phyloP scores from a whole-genome alignment of 2,329 filamentous ascomycete genomes.

The Nigrospora sphaerica region DNA sequence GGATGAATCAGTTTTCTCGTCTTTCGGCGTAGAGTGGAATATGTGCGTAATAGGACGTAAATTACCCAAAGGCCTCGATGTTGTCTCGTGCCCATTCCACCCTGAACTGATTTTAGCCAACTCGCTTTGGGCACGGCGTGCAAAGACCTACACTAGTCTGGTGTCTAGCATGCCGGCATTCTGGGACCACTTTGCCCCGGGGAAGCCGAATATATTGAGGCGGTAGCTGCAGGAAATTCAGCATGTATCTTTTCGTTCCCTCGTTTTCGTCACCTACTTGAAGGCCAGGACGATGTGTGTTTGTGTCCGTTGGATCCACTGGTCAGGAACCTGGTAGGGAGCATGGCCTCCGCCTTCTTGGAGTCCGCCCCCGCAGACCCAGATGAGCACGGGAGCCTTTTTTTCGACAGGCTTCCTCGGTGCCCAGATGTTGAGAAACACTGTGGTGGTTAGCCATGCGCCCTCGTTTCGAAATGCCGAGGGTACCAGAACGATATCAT shows the following conservation, averaged over 20 bases:
- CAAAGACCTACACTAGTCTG: neutral
- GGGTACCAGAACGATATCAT: no score
- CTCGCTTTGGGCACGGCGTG: neutral
- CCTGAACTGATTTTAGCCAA: neutral
- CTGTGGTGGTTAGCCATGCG: no score
- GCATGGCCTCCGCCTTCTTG: constrained; percentile 2
- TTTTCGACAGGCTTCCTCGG: neutral
- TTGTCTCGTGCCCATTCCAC: constrained; percentile 6
- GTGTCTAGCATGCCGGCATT: constrained; percentile 4
- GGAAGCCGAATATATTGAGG: constrained; percentile 4
- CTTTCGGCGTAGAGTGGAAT: no score
- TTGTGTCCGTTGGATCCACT: constrained; percentile 5
- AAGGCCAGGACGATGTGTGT: constrained; percentile 4
- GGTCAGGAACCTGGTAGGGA: constrained; percentile 5
- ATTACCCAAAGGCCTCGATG: constrained; percentile 4
- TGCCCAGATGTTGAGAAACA: constrained; percentile 4
- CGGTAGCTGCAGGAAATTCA: constrained; percentile 1
- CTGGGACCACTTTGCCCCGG: neutral
- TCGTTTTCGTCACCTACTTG: neutral
- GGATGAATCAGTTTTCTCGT: no score
- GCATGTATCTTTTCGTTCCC: neutral
- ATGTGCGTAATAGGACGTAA: no score
- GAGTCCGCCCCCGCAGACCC: constrained; percentile 1
- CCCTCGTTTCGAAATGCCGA: no score
- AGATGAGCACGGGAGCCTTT: constrained; percentile 4